Evolutionary conservation across 805 yeast species (phyloP).

Genomic region (Myxozyma monticola): DNA sequence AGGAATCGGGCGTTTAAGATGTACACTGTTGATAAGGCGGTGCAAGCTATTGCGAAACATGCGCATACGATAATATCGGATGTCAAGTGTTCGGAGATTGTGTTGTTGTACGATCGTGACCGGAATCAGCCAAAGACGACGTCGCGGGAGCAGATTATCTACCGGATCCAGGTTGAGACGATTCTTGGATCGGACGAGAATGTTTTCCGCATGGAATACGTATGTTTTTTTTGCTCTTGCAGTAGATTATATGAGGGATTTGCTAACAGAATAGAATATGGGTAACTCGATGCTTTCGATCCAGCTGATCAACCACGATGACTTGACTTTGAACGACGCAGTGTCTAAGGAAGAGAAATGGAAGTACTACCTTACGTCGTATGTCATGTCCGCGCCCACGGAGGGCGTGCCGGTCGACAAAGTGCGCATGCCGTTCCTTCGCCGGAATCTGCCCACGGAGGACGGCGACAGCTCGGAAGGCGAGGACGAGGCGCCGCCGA

Average conservation of each 20-base stretch:
- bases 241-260: not conserved
- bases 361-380: constrained; percentile 91
- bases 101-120: constrained; percentile 80
- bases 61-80: constrained; percentile 83
- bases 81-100: constrained; percentile 72
- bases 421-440: constrained; percentile 76
- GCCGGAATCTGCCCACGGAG: constrained; percentile 42
- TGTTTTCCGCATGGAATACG: constrained; percentile 82
- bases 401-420: constrained; percentile 86
- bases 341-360: constrained; percentile 75
- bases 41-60: constrained; percentile 80
- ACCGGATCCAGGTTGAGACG: constrained; percentile 82
- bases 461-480: constrained; percentile 30
- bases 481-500: constrained; percentile 16
- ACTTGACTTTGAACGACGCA: constrained; percentile 74
- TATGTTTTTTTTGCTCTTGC: not conserved
- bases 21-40: constrained; percentile 89
- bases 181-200: constrained; percentile 84
- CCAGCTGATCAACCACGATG: constrained; percentile 84
- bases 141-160: constrained; percentile 83
- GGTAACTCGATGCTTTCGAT: constrained; percentile 56
- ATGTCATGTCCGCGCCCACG: constrained; percentile 92
- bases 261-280: constrained; percentile 38
- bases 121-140: constrained; percentile 63
- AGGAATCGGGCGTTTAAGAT: constrained; percentile 89